phyloP scores from a whole-genome alignment of 768 basidiomycete species.

The Podaxis sp. region DNA sequence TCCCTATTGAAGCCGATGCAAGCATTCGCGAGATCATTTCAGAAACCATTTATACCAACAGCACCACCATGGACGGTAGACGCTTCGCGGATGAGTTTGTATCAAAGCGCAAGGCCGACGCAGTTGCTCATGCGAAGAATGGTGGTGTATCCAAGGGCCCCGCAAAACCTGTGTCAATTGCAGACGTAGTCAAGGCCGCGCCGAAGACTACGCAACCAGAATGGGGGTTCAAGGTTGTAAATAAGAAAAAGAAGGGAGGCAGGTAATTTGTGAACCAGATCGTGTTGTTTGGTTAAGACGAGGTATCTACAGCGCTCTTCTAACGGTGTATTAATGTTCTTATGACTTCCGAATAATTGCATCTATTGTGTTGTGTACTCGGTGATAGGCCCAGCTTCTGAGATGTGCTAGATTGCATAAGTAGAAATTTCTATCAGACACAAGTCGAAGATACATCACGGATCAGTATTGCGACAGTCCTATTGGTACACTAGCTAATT shows the following conservation, averaged over 20 bases:
- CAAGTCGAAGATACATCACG: no score
- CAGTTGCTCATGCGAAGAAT: constrained; percentile 49
- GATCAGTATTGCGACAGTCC: no score
- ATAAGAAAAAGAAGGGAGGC: constrained; percentile 92
- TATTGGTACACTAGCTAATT: no score
- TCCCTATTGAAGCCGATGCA: constrained; percentile 86
- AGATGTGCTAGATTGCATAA: background rate
- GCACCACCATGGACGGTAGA: constrained; percentile 91
- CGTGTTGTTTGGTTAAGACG: background rate
- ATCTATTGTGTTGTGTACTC: background rate
- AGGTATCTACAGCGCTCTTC: constrained; percentile 12
- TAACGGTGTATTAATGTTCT: constrained; percentile 4
- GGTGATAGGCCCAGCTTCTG: background rate
- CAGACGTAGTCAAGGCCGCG: constrained; percentile 87
- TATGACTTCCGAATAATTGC: constrained; percentile 2
- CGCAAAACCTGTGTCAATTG: constrained; percentile 68
- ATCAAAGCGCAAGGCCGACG: constrained; percentile 83
- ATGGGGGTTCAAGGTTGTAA: constrained; percentile 93
- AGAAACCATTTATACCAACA: constrained; percentile 92
- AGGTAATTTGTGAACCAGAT: constrained; percentile 34
- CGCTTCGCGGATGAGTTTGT: constrained; percentile 94
- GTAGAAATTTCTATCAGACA: no score
- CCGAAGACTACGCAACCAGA: constrained; percentile 75
- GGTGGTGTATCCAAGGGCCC: constrained; percentile 35
- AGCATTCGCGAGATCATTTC: constrained; percentile 90